A percentile compares a stretch with the other conserved stretches of the same genome.
Evolutionary conservation across 164 flowering plant species (phyloP).

Genomic region (Tetracentron sinense): DNA sequence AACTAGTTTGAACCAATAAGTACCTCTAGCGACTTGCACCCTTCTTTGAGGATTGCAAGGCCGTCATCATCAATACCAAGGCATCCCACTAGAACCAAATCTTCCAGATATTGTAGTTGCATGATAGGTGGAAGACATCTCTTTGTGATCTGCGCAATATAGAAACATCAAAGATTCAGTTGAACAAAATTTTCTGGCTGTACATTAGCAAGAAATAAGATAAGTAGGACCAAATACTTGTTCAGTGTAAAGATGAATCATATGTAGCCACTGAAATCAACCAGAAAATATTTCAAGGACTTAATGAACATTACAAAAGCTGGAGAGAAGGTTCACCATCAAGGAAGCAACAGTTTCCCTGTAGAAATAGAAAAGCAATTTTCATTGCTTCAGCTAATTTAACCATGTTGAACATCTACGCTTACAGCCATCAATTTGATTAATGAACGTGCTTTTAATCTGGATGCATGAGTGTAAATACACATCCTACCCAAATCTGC

Average conservation of each 20-base stretch:
- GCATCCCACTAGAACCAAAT: slow-evolving; percentile 76
- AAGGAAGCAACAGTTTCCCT: neutral
- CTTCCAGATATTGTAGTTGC: slow-evolving; percentile 63
- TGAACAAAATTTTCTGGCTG: no score
- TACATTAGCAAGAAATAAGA: neutral
- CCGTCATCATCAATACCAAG: slow-evolving; percentile 67
- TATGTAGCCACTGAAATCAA: neutral
- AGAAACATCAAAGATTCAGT: neutral
- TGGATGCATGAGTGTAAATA: no score
- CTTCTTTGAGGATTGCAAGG: slow-evolving; percentile 48
- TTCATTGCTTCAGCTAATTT: neutral
- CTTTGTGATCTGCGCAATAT: slow-evolving; percentile 55
- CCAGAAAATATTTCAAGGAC: neutral
- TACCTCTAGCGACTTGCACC: slow-evolving; percentile 74
- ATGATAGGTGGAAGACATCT: slow-evolving; percentile 60
- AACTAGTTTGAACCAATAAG: no score
- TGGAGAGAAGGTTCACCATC: neutral
- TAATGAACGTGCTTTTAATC: no score
- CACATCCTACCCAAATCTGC: no score
- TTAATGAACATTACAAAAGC: no score
- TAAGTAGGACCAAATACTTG: no score
- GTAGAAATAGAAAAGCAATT: neutral
- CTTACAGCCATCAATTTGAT: neutral
- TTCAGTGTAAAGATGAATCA: neutral
- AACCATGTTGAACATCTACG: neutral